phyloP scores from a whole-genome alignment of 306 rosid genomes.

The Cyamopsis tetragonoloba region DNA sequence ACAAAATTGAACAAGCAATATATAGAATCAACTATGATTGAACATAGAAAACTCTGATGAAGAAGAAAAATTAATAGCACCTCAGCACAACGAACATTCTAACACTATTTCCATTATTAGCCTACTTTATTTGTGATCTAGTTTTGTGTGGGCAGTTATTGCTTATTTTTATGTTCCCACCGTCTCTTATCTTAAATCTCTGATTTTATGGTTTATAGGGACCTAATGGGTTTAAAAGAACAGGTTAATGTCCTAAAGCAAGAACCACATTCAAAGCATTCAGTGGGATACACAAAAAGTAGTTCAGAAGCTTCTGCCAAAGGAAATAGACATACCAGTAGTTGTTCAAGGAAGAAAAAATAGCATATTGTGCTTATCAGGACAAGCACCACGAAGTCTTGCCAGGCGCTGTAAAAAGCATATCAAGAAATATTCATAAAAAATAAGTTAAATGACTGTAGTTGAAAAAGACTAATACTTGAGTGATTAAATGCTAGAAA shows the following conservation, averaged over 20 bases:
- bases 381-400: constrained; percentile 91
- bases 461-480: not conserved
- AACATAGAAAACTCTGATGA: constrained; percentile 1
- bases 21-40: not conserved
- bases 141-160: not conserved
- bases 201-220: not conserved
- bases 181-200: not conserved
- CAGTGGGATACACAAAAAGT: not conserved
- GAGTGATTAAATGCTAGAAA: constrained; percentile 3
- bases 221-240: not conserved
- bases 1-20: constrained; percentile 17
- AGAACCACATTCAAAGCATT: not conserved
- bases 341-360: constrained; percentile 97
- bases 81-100: not conserved
- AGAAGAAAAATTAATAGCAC: not conserved
- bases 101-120: not conserved
- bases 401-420: constrained; percentile 77
- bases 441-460: not conserved
- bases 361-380: constrained; percentile 93
- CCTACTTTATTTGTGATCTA: not conserved
- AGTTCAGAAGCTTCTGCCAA: constrained; percentile 12
- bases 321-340: constrained; percentile 68
- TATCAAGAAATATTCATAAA: constrained; percentile 5
- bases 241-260: not conserved
- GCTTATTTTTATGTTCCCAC: not conserved